Conservation (phyloP, 352 stramenopile species). For the Phytophthora idaei region DNA sequence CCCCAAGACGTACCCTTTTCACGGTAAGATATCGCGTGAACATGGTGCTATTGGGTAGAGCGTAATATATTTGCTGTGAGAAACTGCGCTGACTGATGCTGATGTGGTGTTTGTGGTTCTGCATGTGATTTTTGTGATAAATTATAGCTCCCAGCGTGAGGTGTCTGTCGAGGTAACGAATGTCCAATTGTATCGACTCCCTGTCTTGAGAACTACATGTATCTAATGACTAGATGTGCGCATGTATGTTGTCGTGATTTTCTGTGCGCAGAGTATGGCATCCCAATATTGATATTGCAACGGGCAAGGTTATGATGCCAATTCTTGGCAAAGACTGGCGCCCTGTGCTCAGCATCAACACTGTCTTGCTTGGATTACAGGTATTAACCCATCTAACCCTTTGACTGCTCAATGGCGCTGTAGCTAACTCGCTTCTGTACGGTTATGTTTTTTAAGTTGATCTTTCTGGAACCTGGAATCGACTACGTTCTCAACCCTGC, state of each 20-base stretch:
- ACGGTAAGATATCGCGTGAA: slow-evolving; percentile 46
- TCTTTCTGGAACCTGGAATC: slow-evolving; percentile 79
- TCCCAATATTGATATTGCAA: slow-evolving; percentile 80
- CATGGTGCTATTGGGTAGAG: not conserved
- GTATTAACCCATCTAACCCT: slow-evolving; percentile 25
- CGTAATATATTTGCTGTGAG: not conserved
- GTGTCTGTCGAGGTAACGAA: slow-evolving; percentile 63
- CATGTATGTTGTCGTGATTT: not conserved
- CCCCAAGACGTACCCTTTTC: slow-evolving; percentile 87
- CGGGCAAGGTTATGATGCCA: slow-evolving; percentile 85
- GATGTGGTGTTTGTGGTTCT: not conserved
- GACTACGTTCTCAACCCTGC: slow-evolving; percentile 67
- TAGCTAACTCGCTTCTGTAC: slow-evolving; percentile 2
- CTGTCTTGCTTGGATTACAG: slow-evolving; percentile 83
- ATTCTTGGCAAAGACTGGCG: slow-evolving; percentile 87
- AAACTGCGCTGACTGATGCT: slow-evolving; percentile 2
- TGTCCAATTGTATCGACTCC: not conserved
- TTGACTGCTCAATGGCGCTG: not conserved
- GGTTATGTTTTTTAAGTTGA: slow-evolving; percentile 47
- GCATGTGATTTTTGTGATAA: not conserved
- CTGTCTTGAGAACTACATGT: not conserved
- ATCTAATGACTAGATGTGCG: not conserved
- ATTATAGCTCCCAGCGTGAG: slow-evolving; percentile 68
- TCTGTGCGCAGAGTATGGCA: slow-evolving; percentile 72
- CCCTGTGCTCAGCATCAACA: slow-evolving; percentile 86